Evolutionary conservation across 176 grass and related monocot genomes (phyloP).

Genomic region (Miscanthus lutarioriparius): DNA sequence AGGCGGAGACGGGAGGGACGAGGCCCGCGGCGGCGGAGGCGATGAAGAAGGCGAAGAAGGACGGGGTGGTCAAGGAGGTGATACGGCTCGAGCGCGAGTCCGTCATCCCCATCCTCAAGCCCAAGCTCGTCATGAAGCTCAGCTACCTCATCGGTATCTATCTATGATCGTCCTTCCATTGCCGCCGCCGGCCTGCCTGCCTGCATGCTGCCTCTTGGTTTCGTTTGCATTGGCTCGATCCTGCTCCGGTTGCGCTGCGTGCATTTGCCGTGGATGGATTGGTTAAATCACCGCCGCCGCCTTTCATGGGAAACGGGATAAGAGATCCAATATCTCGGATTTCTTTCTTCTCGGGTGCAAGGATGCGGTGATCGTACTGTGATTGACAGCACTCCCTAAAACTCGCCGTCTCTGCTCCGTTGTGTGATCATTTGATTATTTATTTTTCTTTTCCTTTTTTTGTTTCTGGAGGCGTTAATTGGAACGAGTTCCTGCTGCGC

Average conservation of each 20-base stretch:
- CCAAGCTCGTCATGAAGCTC: constrained; percentile 73
- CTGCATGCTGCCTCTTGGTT: background rate
- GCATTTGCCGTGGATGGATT: background rate
- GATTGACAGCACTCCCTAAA: background rate
- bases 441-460: background rate
- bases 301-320: background rate
- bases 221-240: background rate
- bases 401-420: background rate
- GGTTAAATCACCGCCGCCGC: background rate
- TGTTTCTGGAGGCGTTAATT: too few species aligned
- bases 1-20: background rate
- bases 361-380: background rate
- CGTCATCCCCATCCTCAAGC: constrained; percentile 86
- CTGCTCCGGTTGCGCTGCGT: background rate
- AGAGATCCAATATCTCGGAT: background rate
- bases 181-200: background rate
- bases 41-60: constrained; percentile 41
- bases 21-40: constrained; percentile 37
- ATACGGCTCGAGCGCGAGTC: constrained; percentile 81
- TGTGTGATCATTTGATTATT: background rate
- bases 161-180: background rate
- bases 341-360: too few species aligned
- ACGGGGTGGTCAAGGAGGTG: constrained; percentile 65
- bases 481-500: background rate
- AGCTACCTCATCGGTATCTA: constrained; percentile 59